Evolutionary conservation across 257 asterid genomes (phyloP).

Genomic region (Nicotiana tomentosiformis): DNA sequence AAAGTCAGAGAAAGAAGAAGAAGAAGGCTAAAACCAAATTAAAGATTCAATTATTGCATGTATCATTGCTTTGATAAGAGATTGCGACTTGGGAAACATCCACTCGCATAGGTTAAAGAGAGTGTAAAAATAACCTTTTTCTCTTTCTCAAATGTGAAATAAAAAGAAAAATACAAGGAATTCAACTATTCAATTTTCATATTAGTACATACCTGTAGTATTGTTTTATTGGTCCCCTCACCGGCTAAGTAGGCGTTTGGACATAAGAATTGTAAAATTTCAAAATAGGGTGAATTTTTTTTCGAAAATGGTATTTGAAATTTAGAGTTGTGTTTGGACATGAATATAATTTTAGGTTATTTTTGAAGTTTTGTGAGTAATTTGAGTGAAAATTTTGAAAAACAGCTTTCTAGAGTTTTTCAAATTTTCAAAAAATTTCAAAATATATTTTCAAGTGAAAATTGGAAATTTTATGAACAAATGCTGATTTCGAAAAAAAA

Average conservation of each 20-base stretch:
- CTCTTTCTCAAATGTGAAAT: not conserved
- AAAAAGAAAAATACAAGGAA: not conserved
- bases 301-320: no score
- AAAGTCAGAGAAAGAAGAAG: not conserved
- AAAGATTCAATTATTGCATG: conserved; percentile 28
- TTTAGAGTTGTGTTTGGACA: no score
- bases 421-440: no score
- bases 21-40: not conserved
- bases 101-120: conserved; percentile 7
- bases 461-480: no score
- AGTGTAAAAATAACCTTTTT: not conserved
- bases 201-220: not conserved
- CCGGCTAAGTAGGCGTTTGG: not conserved
- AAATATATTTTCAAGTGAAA: no score
- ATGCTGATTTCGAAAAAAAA: no score
- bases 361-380: no score
- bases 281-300: no score
- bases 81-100: conserved; percentile 26
- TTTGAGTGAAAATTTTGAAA: no score
- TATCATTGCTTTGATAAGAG: conserved; percentile 30
- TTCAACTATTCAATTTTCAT: not conserved
- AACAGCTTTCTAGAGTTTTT: no score
- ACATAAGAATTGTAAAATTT: no score
- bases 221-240: not conserved
- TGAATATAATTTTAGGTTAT: no score